Conservation (phyloP, 2,329 filamentous ascomycete genomes). For the Trichoderma afroharzianum region DNA sequence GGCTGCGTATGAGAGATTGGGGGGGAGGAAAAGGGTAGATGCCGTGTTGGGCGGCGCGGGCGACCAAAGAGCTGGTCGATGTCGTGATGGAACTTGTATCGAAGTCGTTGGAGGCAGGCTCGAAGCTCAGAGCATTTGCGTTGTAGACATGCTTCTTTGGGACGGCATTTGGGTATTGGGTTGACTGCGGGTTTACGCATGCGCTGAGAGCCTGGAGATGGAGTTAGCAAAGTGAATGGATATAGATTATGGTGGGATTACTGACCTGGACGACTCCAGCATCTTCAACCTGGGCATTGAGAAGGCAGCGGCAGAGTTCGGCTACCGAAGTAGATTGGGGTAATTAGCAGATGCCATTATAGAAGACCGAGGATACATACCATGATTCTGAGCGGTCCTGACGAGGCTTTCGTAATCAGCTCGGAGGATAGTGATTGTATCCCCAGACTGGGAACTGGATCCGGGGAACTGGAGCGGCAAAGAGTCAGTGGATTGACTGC, state of each 20-base stretch:
- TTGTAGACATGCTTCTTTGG: neutral
- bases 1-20: neutral
- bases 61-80: neutral
- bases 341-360: neutral
- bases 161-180: neutral
- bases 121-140: neutral
- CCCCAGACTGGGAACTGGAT: neutral
- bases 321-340: neutral
- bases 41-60: neutral
- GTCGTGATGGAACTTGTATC: neutral
- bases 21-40: neutral
- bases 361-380: neutral
- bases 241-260: neutral
- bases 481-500: neutral
- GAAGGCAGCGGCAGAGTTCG: slow-evolving; percentile 2
- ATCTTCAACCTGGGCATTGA: neutral
- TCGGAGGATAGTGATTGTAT: neutral
- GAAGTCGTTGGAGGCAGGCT: neutral
- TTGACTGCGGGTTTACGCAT: neutral
- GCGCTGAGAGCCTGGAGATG: neutral
- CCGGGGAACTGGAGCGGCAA: neutral
- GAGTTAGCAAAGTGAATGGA: neutral
- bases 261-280: neutral
- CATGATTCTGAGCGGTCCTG: neutral
- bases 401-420: neutral